phyloP scores from a whole-genome alignment of 352 stramenopile genomes.

The Phytophthora tentaculata region DNA sequence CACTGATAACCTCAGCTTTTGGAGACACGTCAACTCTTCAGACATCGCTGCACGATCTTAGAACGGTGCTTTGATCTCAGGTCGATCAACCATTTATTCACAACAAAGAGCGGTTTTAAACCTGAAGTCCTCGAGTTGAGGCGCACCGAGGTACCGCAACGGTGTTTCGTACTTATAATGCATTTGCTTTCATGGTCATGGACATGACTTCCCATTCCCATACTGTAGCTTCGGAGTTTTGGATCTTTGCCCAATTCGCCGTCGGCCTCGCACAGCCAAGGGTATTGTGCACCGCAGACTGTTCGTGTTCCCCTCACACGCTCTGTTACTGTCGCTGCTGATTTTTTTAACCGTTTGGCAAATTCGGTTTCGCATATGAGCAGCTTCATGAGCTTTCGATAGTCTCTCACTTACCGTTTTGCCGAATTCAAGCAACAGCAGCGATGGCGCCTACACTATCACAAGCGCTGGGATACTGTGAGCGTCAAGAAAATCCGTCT shows the following conservation, averaged over 20 bases:
- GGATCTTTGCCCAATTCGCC: too few species aligned
- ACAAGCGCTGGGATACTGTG: constrained; percentile 12
- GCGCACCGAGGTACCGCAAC: too few species aligned
- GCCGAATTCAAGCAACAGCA: neutral
- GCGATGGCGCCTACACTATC: constrained; percentile 21
- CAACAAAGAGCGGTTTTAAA: neutral
- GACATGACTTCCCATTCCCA: too few species aligned
- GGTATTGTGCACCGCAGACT: constrained; percentile 9
- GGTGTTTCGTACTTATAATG: too few species aligned
- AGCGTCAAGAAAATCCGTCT: constrained; percentile 25
- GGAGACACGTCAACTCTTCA: neutral
- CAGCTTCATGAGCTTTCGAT: neutral
- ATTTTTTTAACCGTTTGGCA: constrained; percentile 32
- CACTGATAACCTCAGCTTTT: neutral
- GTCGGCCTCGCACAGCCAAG: neutral
- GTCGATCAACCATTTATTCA: neutral
- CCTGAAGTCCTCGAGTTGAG: neutral
- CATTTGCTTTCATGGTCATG: too few species aligned
- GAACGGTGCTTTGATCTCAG: neutral
- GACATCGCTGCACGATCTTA: neutral
- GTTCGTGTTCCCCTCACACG: constrained; percentile 12
- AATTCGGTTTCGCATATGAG: constrained; percentile 3
- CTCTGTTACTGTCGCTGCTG: constrained; percentile 32
- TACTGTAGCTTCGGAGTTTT: too few species aligned
- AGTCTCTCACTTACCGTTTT: constrained; percentile 28